Evolutionary conservation across 805 yeast genomes (phyloP), one percentile per base, ranked within the genome.

Genomic region (Danielia oregonensis): DNA sequence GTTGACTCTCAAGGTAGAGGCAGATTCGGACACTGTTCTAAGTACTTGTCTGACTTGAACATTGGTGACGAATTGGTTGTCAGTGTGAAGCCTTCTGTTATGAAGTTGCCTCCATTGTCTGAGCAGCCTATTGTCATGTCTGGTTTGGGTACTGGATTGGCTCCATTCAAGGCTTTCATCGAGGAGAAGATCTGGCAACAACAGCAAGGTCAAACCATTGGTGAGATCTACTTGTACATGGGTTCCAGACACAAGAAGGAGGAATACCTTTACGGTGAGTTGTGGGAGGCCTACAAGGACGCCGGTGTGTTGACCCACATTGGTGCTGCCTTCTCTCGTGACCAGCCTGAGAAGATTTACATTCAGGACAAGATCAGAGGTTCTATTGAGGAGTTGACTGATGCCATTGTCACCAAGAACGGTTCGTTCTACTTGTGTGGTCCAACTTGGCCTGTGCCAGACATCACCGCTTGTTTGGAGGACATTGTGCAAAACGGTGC

Each of bases 391-490:
- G 82, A 77, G 28, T 73, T 91, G 61, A 83, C 84, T 30, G 85
- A 78, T 27, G 89, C 96, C 32, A 78, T 91, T 61, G 82, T 80
- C 28, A 65, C 69, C 44, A 74, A 88, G 65, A 68, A 81, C 38
- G 97, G 97, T 38, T 81, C 88, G 17, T 91, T 91, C 76, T 91
- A 91, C 68, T 73, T 91, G 58, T 91, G 97, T 78, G 97, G 97
- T 43, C 97, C 97, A 27, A 91, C 97, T 2, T 91, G 97, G 97
- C 97, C 97, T 22, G 97, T 91, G 54, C 96, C 97, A 8, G 96
- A 89, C 59, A 85, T 91, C 51, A 85, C 96, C 34, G 83, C 82
- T 28, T 95, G 96, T 51, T 69, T 91, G 48, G 83, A 83, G 54
- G 95, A 86, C 45, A 83, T 91, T 49, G 72, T 88, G 33, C 61